phyloP scores from a whole-genome alignment of 257 asterid genomes.

The Penstemon eatonii region DNA sequence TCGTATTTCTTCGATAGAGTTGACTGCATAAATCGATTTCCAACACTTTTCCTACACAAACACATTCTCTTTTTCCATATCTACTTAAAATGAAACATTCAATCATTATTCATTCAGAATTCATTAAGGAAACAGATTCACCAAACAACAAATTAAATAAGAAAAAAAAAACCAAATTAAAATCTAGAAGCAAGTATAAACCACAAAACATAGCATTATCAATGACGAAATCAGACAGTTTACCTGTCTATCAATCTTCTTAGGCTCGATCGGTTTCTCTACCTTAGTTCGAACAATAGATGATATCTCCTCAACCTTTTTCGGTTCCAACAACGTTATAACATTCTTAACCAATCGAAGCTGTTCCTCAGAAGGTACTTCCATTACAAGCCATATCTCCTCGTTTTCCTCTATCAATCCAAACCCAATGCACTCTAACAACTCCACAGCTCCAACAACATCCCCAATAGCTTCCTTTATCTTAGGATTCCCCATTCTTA shows the following conservation, averaged over 20 bases:
- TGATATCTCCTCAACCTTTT: constrained; percentile 43
- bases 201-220: neutral
- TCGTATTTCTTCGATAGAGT: no score
- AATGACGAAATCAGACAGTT: neutral
- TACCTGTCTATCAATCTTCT: constrained; percentile 88
- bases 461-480: constrained; percentile 86
- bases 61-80: no score
- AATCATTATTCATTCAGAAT: no score
- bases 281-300: constrained; percentile 41
- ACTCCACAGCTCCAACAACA: constrained; percentile 77
- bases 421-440: constrained; percentile 78
- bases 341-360: constrained; percentile 52
- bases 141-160: neutral
- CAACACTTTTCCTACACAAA: no score
- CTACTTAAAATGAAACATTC: no score
- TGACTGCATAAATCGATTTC: no score
- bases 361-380: constrained; percentile 50
- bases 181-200: neutral
- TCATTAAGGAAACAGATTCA: neutral
- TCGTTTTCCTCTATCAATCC: constrained; percentile 72
- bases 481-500: constrained; percentile 87
- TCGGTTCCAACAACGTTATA: constrained; percentile 54
- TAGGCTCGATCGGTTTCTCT: constrained; percentile 48
- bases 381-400: constrained; percentile 90
- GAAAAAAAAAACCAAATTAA: neutral